Percentiles rank a stretch among this genome's conserved stretches.
Conservation (phyloP, 768 basidiomycete genomes). For the Serendipita sp. region DNA sequence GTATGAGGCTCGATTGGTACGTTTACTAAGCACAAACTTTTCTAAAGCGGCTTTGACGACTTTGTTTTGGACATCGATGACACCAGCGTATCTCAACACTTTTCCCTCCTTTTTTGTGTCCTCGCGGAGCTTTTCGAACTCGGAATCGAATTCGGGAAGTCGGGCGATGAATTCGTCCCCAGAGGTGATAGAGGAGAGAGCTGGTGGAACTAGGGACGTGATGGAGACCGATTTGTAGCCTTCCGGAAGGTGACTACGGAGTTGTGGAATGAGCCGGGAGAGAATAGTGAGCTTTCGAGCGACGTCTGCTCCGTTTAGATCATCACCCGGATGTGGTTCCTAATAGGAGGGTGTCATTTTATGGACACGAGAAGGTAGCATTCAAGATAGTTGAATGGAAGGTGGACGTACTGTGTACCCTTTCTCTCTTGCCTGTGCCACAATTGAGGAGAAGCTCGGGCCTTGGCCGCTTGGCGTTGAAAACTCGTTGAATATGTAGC, state of each 20-base stretch:
- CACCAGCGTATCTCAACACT: constrained; percentile 87
- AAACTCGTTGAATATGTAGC: constrained; percentile 98
- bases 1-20: neutral
- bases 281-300: constrained; percentile 95
- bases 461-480: constrained; percentile 53
- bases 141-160: constrained; percentile 67
- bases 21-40: constrained; percentile 57
- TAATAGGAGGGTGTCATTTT: constrained; percentile 22
- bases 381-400: neutral
- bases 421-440: constrained; percentile 72
- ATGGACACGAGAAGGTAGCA: neutral
- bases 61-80: constrained; percentile 64
- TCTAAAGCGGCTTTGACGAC: constrained; percentile 77
- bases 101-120: constrained; percentile 66
- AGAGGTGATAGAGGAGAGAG: constrained; percentile 46
- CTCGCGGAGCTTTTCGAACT: constrained; percentile 60
- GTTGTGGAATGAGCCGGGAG: constrained; percentile 52
- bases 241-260: constrained; percentile 40
- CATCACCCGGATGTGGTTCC: constrained; percentile 97
- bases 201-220: constrained; percentile 67
- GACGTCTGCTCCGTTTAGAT: constrained; percentile 93
- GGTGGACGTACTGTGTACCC: constrained; percentile 66
- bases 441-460: constrained; percentile 76
- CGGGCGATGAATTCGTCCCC: constrained; percentile 73
- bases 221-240: constrained; percentile 75